These are phyloP conservation scores for Aulographum hederae DNA, from an alignment of 2,329 filamentous ascomycete genomes.

Conservation along the genomic window DNA sequence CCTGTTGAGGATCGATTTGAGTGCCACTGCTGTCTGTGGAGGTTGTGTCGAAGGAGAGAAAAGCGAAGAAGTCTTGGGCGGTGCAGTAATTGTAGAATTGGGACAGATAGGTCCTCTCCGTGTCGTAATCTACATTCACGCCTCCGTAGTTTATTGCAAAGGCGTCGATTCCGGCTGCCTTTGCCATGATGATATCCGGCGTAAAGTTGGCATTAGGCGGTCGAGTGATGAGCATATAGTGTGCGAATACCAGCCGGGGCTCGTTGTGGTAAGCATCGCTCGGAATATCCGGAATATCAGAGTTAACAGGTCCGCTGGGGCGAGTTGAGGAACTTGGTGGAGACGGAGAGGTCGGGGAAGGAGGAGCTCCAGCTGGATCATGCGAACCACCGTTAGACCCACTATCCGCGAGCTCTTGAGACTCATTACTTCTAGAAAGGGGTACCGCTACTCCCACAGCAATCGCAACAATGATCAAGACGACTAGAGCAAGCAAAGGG, in stretches of 20 bases:
- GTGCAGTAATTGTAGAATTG: constrained; percentile 15
- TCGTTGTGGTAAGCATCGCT: not conserved
- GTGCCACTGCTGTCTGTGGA: not conserved
- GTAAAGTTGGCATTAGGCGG: not conserved
- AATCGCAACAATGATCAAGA: not conserved
- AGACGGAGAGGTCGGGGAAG: not conserved
- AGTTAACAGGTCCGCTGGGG: too few relatives aligned
- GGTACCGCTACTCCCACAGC: not conserved
- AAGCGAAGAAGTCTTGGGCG: constrained; percentile 15
- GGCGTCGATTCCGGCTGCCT: constrained; percentile 20
- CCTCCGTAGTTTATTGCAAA: constrained; percentile 17
- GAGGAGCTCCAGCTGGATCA: not conserved
- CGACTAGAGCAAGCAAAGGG: not conserved
- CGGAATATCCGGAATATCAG: not conserved
- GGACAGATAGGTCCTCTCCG: constrained; percentile 6
- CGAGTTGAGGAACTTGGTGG: too few relatives aligned
- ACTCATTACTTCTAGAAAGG: not conserved
- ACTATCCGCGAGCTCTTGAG: not conserved
- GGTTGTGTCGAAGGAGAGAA: constrained; percentile 20
- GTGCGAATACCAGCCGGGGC: not conserved
- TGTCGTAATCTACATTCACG: constrained; percentile 7
- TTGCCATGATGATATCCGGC: constrained; percentile 16
- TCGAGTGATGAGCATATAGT: not conserved
- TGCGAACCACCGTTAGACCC: not conserved
- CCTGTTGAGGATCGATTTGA: not conserved